These are phyloP conservation scores for Ogataea hybrid DNA, from an alignment of 1,139 yeast species.

Conservation along the genomic window DNA sequence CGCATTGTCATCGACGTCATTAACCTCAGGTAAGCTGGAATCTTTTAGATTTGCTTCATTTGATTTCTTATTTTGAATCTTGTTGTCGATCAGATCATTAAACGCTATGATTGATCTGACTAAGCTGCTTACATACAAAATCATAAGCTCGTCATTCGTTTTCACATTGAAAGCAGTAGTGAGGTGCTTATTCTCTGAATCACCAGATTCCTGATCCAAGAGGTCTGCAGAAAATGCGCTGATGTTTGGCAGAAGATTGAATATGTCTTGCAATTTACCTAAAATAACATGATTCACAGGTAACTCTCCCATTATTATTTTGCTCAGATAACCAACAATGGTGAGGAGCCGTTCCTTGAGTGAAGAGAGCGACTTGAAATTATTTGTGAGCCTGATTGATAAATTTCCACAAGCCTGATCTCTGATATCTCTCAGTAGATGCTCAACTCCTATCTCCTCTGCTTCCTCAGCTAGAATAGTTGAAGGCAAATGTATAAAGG, in stretches of 20 bases:
- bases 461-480: slow-evolving; percentile 97
- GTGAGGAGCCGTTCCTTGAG: slow-evolving; percentile 77
- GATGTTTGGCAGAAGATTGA: slow-evolving; percentile 87
- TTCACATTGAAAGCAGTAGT: slow-evolving; percentile 84
- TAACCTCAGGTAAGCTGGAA: neutral
- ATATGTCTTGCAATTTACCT: slow-evolving; percentile 92
- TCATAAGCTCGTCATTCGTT: slow-evolving; percentile 95
- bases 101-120: slow-evolving; percentile 95
- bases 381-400: slow-evolving; percentile 83
- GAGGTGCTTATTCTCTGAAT: slow-evolving; percentile 42
- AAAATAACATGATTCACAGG: slow-evolving; percentile 90
- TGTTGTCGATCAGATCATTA: slow-evolving; percentile 95
- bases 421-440: slow-evolving; percentile 85
- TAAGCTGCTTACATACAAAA: slow-evolving; percentile 82
- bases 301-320: slow-evolving; percentile 65
- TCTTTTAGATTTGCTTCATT: slow-evolving; percentile 37
- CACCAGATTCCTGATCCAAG: slow-evolving; percentile 23
- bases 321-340: slow-evolving; percentile 75
- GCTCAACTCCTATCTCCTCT: slow-evolving; percentile 99
- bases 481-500: slow-evolving; percentile 92
- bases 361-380: slow-evolving; percentile 84
- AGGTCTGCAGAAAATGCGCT: slow-evolving; percentile 34
- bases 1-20: slow-evolving; percentile 16
- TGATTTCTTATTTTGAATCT: slow-evolving; percentile 71
- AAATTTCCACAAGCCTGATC: slow-evolving; percentile 96